These are phyloP conservation scores for Orobanche coerulescens DNA, from an alignment of 257 asterid genomes.

Conservation along the genomic window DNA sequence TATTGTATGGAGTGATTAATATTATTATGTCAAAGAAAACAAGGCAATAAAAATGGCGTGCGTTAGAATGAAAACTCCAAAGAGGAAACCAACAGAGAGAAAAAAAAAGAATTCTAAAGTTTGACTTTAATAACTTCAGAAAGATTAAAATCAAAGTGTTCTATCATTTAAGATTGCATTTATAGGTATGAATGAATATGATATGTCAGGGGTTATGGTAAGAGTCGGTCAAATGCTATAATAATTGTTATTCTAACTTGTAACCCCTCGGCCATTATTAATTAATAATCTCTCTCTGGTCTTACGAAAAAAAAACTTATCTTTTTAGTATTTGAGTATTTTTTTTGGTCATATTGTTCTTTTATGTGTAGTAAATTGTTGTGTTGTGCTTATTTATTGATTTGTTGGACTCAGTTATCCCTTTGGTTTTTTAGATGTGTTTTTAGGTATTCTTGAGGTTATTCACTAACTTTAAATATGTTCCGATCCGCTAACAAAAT, in stretches of 20 bases:
- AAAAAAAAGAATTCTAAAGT: neutral
- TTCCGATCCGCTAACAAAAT: too few relatives aligned
- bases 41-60: slow-evolving; percentile 26
- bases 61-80: slow-evolving; percentile 42
- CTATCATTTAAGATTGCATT: slow-evolving; percentile 17
- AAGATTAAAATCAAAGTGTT: slow-evolving; percentile 8
- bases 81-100: slow-evolving; percentile 49
- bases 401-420: too few relatives aligned
- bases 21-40: slow-evolving; percentile 32
- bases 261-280: slow-evolving; percentile 26
- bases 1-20: slow-evolving; percentile 24
- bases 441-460: too few relatives aligned
- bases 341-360: too few relatives aligned
- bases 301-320: too few relatives aligned
- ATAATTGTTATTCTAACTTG: slow-evolving; percentile 16
- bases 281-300: too few relatives aligned
- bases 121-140: slow-evolving; percentile 23
- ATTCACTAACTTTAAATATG: too few relatives aligned
- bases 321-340: too few relatives aligned
- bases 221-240: slow-evolving; percentile 20
- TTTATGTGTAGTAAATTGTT: too few relatives aligned
- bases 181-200: neutral
- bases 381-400: too few relatives aligned
- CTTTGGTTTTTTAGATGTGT: too few relatives aligned
- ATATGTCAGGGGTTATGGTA: neutral